Percentiles rank a stretch among this genome's conserved stretches.
These are phyloP conservation scores for Colletotrichum endophyticum DNA, from an alignment of 2,329 filamentous ascomycete genomes.

Conservation along the genomic window DNA sequence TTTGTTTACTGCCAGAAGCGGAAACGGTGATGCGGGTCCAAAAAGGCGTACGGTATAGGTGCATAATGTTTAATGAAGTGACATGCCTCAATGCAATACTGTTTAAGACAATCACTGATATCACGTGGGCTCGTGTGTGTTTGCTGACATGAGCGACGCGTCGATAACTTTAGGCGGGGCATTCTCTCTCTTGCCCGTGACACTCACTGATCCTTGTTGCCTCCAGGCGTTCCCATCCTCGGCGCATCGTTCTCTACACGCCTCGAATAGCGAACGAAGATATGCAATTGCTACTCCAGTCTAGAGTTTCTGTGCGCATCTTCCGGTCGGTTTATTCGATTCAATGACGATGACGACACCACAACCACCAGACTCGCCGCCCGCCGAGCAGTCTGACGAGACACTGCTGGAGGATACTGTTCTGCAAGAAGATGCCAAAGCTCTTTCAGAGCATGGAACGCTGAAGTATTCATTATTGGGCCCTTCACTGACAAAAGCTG, in stretches of 20 bases:
- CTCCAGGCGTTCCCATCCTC: background rate
- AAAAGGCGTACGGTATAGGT: background rate
- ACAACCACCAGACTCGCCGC: background rate
- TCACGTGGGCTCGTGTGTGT: background rate
- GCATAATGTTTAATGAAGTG: slow-evolving; percentile 5
- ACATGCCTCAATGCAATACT: background rate
- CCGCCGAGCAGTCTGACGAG: background rate
- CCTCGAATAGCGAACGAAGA: background rate
- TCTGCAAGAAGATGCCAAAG: background rate
- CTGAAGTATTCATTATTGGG: slow-evolving; percentile 91
- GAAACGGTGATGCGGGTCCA: background rate
- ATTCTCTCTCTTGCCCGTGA: background rate
- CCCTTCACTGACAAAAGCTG: slow-evolving; percentile 90
- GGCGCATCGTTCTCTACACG: background rate
- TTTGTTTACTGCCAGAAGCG: background rate
- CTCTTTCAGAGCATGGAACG: slow-evolving; percentile 50
- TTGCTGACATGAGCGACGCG: background rate
- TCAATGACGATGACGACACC: slow-evolving; percentile 19
- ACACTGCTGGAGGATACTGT: background rate
- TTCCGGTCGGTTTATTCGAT: background rate
- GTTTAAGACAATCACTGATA: background rate
- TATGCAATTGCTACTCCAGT: background rate
- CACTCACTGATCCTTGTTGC: background rate
- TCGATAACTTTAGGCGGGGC: background rate
- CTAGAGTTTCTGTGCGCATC: background rate